Evolutionary conservation across 768 basidiomycete species (phyloP).

Genomic region (Daedaleopsis nitida): DNA sequence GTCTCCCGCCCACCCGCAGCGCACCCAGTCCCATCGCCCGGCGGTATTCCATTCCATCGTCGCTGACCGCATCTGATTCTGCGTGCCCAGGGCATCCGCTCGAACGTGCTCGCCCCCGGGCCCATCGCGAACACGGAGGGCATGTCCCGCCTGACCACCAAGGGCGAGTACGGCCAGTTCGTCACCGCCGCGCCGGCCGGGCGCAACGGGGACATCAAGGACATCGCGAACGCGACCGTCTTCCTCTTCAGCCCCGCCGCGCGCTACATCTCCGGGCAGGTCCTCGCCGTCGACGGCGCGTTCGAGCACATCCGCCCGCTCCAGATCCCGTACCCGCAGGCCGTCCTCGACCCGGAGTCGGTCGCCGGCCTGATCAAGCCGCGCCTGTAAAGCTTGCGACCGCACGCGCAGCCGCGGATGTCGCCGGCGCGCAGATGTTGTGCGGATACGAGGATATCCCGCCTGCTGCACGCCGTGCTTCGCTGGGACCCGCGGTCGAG

Average conservation of each 20-base stretch:
- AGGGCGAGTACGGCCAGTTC: conserved; percentile 15
- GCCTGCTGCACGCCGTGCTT: not conserved
- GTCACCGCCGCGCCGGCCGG: conserved; percentile 41
- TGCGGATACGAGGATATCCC: conserved; percentile 6
- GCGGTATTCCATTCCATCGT: not conserved
- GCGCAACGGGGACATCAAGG: conserved; percentile 58
- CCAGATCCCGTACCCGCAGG: conserved; percentile 61
- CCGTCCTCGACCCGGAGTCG: conserved; percentile 61
- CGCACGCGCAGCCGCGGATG: no score
- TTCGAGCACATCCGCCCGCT: conserved; percentile 51
- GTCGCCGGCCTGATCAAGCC: conserved; percentile 54
- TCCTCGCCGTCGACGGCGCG: conserved; percentile 74
- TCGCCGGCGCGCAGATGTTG: no score
- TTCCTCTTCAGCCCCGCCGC: conserved; percentile 87
- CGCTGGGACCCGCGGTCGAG: not conserved
- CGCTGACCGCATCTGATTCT: not conserved
- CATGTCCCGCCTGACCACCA: conserved; percentile 52
- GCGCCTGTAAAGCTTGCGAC: conserved; percentile 29
- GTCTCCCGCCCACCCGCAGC: conserved; percentile 10
- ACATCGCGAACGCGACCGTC: conserved; percentile 70
- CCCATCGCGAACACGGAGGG: conserved; percentile 83
- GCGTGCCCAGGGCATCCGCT: conserved; percentile 69
- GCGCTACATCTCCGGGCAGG: conserved; percentile 72
- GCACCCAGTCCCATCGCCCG: not conserved
- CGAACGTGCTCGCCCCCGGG: conserved; percentile 84